These are phyloP conservation scores for Heterobasidion irregulare DNA, from an alignment of 1,284 basidiomycete species.

Conservation along the genomic window DNA sequence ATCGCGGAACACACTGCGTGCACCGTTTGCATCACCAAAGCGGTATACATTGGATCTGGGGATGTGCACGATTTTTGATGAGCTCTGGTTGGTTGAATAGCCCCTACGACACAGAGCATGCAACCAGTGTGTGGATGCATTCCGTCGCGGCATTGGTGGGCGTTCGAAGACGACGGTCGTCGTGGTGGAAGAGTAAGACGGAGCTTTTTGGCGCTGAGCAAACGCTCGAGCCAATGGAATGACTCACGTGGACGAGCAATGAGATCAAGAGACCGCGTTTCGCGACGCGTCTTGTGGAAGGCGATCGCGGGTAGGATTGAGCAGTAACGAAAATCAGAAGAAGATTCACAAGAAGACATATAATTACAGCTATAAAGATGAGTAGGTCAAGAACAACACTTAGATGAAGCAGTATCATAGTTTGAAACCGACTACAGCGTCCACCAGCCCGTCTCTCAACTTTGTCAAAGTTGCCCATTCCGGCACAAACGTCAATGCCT, in stretches of 20 bases:
- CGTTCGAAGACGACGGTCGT: too few species aligned
- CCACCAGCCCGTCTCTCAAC: constrained; percentile 49
- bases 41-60: constrained; percentile 38
- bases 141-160: too few species aligned
- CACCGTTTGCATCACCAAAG: constrained; percentile 37
- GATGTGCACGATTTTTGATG: constrained; percentile 26
- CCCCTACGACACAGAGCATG: not conserved
- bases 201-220: too few species aligned
- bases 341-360: too few species aligned
- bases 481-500: constrained; percentile 58
- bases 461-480: constrained; percentile 63
- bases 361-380: not conserved
- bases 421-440: constrained; percentile 40
- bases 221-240: too few species aligned
- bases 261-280: too few species aligned
- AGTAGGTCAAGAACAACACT: not conserved
- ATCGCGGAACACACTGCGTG: constrained; percentile 41
- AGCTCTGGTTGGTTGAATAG: not conserved
- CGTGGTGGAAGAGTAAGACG: too few species aligned
- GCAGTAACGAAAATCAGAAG: too few species aligned
- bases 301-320: too few species aligned
- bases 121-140: not conserved
- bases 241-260: too few species aligned
- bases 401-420: constrained; percentile 17
- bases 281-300: too few species aligned